Evolutionary conservation across 2,329 filamentous ascomycete genomes (phyloP).

Genomic region (Aspergillus sp.): DNA sequence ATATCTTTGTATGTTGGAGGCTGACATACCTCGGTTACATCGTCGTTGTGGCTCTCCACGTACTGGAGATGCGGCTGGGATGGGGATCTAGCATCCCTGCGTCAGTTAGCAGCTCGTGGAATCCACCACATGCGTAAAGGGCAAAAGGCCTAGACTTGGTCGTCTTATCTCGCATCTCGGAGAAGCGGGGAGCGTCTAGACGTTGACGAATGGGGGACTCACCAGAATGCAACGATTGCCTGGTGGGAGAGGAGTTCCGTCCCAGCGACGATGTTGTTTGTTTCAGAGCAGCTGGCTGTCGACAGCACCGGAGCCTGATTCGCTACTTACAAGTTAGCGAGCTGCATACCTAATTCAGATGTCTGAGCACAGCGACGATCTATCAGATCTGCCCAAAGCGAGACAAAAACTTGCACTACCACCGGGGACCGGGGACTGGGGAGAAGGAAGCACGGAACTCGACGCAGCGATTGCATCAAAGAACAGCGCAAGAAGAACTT

Average conservation of each 20-base stretch:
- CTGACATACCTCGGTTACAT: conserved; percentile 55
- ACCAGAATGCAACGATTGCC: conserved; percentile 46
- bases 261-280: conserved; percentile 54
- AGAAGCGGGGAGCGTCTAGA: background rate
- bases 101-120: conserved; percentile 27
- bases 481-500: background rate
- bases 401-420: background rate
- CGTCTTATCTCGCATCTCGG: background rate
- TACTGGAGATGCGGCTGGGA: conserved; percentile 38
- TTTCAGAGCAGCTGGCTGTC: conserved; percentile 47
- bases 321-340: conserved; percentile 34
- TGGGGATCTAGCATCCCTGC: conserved; percentile 46
- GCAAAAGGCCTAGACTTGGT: background rate
- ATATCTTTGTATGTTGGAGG: too few species aligned
- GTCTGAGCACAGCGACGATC: background rate
- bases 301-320: conserved; percentile 54
- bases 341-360: background rate
- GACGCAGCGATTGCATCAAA: background rate
- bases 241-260: conserved; percentile 52
- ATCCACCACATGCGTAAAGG: background rate
- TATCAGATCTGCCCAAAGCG: background rate
- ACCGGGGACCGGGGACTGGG: background rate
- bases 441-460: background rate
- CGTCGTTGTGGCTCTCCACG: conserved; percentile 55
- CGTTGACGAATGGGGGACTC: conserved; percentile 23